These are phyloP conservation scores for Lachancea fermentati DNA, from an alignment of 805 yeast species.

Conservation along the genomic window DNA sequence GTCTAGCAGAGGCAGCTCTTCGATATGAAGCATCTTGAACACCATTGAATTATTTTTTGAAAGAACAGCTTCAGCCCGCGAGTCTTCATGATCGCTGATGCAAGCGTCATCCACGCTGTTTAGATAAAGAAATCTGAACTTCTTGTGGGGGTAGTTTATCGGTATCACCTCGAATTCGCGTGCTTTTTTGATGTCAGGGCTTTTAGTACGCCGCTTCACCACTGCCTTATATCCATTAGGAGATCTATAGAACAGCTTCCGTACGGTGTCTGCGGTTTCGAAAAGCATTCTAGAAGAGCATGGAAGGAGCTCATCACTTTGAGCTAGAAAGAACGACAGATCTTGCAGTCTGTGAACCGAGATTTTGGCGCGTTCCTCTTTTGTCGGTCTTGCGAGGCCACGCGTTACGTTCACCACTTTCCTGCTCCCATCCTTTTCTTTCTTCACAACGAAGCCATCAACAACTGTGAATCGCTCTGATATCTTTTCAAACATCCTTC, in stretches of 20 bases:
- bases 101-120: background rate
- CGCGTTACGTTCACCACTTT: background rate
- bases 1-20: background rate
- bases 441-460: background rate
- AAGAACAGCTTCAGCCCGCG: background rate
- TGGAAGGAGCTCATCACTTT: background rate
- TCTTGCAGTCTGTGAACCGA: background rate
- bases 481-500: slow-evolving; percentile 1
- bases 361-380: background rate
- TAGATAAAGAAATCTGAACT: background rate
- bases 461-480: background rate
- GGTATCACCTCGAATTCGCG: background rate
- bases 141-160: background rate
- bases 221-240: background rate
- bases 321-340: background rate
- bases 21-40: background rate
- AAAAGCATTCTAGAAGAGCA: background rate
- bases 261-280: background rate
- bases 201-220: background rate
- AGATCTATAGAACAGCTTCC: background rate
- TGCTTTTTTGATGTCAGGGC: background rate
- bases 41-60: background rate
- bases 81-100: background rate
- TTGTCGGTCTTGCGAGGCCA: background rate
- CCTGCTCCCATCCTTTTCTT: background rate